Base-by-base conservation (phyloP, 176 grass and related monocot genomes). In the Phyllostachys edulis region DNA sequence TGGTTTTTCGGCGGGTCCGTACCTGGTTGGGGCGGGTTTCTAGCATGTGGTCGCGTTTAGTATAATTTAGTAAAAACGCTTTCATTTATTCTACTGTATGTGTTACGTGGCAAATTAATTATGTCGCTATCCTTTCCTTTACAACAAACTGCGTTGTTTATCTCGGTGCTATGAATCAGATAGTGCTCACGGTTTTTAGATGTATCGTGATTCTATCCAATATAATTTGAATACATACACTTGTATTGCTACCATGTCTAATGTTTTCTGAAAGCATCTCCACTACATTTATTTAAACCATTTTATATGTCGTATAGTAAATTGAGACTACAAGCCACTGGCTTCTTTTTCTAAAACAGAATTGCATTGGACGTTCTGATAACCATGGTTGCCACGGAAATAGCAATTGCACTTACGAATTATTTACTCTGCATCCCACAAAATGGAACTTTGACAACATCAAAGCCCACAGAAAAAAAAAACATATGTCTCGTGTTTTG, bases 51-150 rank as follows among this genome's bases (percentile, higher is more conserved):
- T 16, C 3, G 47, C 12, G 0, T 4, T 1, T 4, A 47, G 1
- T 18, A 18, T 52, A 52, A 7, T 18, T 0, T 18, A 6, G 5
- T 12, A 2, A 52, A 6, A 18, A 0, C 1, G 0, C 0, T 21
- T 21, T 18, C 3, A 0, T 0, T 49, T 78, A 21, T 21, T 64
- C 52, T 38, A 23, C 21, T 57, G 0, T 11, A 17, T 3, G 1
- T n/a, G 1, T 0, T 80, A 69, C 13, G 13, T 1, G 21, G 56
- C 6, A 69, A 56, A 80, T 8, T 36, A 56, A 69, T 34, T 39
- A 5, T 0, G 13, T n/a, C 2, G 12, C 5, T 5, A 5, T 12
- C 1, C 5, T 6, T 63, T 6, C 1, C 9, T 26, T 29, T 29
- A 12, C 60, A 61, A 29, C 0, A 0, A 2, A 4, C 11, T 14